Conservation (phyloP, 148 eudicot species). For the Silene latifolia region DNA sequence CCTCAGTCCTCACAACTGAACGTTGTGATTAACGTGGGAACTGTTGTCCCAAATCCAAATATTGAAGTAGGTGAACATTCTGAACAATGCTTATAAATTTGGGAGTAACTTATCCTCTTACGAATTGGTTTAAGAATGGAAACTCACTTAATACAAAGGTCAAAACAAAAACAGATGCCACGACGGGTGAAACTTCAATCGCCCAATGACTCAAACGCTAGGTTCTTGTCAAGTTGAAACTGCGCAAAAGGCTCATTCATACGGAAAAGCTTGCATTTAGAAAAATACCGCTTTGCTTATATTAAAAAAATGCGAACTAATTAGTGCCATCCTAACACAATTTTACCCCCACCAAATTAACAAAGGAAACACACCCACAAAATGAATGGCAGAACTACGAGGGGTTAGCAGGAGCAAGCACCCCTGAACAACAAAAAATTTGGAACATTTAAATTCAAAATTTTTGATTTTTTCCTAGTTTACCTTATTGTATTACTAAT, state of each 20-base stretch:
- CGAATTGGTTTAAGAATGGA: no score
- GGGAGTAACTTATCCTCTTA: neutral
- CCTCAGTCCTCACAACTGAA: neutral
- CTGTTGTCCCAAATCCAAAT: neutral
- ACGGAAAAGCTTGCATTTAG: neutral
- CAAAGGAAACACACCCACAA: no score
- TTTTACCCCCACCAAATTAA: no score
- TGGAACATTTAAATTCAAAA: no score
- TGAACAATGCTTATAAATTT: neutral
- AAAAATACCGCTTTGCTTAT: neutral
- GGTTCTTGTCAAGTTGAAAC: neutral
- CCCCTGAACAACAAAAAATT: no score
- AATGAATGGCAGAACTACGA: no score
- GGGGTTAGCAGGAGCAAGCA: no score
- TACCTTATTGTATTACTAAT: no score
- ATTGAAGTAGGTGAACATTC: neutral
- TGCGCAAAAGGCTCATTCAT: neutral
- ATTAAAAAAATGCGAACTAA: no score
- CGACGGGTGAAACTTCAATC: neutral
- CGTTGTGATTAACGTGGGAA: neutral
- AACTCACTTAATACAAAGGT: neutral
- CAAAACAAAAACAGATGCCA: neutral
- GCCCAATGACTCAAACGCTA: neutral
- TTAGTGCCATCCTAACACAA: no score
- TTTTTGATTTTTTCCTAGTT: no score